These are phyloP conservation scores for Monilinia vaccinii-corymbosi DNA, from an alignment of 2,329 filamentous ascomycete genomes.

Conservation along the genomic window DNA sequence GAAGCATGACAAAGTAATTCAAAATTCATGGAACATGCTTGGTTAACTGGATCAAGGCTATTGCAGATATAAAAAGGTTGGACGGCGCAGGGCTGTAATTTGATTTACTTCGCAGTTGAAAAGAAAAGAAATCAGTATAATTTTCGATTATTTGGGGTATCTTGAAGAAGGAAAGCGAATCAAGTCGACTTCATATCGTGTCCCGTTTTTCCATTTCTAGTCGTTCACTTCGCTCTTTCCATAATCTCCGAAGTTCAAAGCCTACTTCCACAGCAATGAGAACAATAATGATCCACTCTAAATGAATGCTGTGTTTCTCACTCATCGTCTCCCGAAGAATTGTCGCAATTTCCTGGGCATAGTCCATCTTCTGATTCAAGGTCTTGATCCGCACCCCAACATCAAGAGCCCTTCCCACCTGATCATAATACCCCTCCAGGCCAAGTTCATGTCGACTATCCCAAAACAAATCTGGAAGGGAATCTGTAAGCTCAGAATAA, in stretches of 20 bases:
- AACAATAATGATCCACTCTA: constrained; percentile 94
- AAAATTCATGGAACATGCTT: not conserved
- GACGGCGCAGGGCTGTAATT: not conserved
- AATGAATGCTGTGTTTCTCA: constrained; percentile 76
- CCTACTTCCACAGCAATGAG: constrained; percentile 88
- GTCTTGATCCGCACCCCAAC: constrained; percentile 85
- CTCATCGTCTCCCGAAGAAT: constrained; percentile 82
- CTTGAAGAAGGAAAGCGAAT: not conserved
- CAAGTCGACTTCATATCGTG: not conserved
- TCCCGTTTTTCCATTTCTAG: not conserved
- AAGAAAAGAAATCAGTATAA: too few relatives aligned
- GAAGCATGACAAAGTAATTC: too few relatives aligned
- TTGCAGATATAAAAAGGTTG: not conserved
- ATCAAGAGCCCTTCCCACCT: constrained; percentile 82
- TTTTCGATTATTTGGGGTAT: not conserved
- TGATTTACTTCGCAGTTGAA: not conserved
- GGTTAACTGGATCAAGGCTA: not conserved
- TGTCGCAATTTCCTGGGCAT: constrained; percentile 87
- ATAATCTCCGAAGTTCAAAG: constrained; percentile 64
- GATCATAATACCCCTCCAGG: constrained; percentile 89
- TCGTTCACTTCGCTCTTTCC: constrained; percentile 22
- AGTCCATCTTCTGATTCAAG: constrained; percentile 95
- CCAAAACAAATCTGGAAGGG: constrained; percentile 94
- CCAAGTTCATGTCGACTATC: constrained; percentile 82
- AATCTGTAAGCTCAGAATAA: constrained; percentile 93